Evolutionary conservation across 495 filamentous ascomycete genomes (phyloP), one percentile per base, ranked within the genome.

Genomic region (Penicillium subrubescens): DNA sequence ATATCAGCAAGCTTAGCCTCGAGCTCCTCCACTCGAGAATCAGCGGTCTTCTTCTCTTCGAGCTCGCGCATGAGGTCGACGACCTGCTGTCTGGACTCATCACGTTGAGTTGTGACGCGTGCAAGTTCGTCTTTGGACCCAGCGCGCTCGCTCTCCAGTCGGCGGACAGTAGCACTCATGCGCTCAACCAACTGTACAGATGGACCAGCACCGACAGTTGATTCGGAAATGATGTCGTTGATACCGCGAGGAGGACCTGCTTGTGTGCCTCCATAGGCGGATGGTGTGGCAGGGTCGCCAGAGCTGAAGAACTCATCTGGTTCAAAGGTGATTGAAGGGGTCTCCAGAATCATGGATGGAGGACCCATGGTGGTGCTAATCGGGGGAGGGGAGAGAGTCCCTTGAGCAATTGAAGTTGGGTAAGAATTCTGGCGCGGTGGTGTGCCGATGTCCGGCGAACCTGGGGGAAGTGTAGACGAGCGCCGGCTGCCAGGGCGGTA

Each of bases 131-230:
- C 95, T 71, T 89, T 89, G 25, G 86, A 86, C 5, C 88, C 90
- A 19, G 93, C 90, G 68, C 94, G 94, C 70, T 98, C 96, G 63
- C 89, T 92, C 72, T 98, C 96, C 0, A 99, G 81, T 5, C 94
- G 86, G 31, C 95, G 89, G 25, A 99, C 92, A 1, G 93, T 90
- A 39, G 94, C 91, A 65, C 89, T 92, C 94, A 99, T 97, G 50
- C 96, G 90, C 76, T 98, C 95, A 6, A 99, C 93, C 0, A 99
- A 84, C 75, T 98, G 95, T 3, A 99, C 94, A 4, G 91, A 94
- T 5, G 95, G 95, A 0, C 95, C 95, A 0, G 95, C 92, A 7
- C 88, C 93, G 21, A 90, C 87, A 8, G 95, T 96, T 3, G 92
- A 95, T 19, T 92, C 92, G 15, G 91, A 95, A 34, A 96, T 85